These are phyloP conservation scores for Austroboletus rostrupii DNA, from an alignment of 1,284 basidiomycete genomes.

Conservation along the genomic window DNA sequence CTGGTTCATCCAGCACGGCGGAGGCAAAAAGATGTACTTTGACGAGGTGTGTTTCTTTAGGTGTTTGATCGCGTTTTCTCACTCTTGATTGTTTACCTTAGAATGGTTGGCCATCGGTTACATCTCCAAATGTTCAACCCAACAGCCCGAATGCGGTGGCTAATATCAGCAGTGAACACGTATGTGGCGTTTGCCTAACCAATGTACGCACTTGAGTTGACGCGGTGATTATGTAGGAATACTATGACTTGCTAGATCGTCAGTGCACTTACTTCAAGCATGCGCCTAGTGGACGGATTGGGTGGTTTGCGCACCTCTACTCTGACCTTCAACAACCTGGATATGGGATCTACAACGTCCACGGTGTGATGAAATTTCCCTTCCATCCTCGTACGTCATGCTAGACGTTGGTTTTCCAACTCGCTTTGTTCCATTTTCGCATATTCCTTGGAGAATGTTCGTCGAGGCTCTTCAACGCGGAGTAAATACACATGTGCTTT, in stretches of 20 bases:
- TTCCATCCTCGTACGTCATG: conserved; percentile 51
- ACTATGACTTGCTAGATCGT: conserved; percentile 57
- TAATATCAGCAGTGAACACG: conserved; percentile 55
- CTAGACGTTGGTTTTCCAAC: conserved; percentile 17
- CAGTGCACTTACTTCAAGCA: conserved; percentile 60
- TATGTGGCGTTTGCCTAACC: conserved; percentile 17
- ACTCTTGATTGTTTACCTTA: conserved; percentile 22
- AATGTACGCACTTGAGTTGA: conserved; percentile 11
- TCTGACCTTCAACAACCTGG: conserved; percentile 62
- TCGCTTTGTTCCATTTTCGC: too few species aligned
- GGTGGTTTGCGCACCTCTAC: conserved; percentile 80
- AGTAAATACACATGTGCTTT: too few species aligned
- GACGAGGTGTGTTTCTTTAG: conserved; percentile 45
- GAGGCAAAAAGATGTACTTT: conserved; percentile 70
- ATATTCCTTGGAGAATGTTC: too few species aligned
- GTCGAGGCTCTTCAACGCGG: too few species aligned
- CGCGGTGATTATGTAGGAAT: conserved; percentile 30
- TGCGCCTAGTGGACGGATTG: conserved; percentile 54
- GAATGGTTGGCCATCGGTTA: conserved; percentile 73
- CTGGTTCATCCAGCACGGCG: conserved; percentile 58
- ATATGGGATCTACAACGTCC: conserved; percentile 56
- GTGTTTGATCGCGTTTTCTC: neutral
- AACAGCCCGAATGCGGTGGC: conserved; percentile 52
- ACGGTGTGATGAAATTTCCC: conserved; percentile 51
- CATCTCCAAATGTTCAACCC: conserved; percentile 54